Base-by-base conservation (phyloP, 225 moss, liverwort and hornwort species). In the Takakia lepidozioides region DNA sequence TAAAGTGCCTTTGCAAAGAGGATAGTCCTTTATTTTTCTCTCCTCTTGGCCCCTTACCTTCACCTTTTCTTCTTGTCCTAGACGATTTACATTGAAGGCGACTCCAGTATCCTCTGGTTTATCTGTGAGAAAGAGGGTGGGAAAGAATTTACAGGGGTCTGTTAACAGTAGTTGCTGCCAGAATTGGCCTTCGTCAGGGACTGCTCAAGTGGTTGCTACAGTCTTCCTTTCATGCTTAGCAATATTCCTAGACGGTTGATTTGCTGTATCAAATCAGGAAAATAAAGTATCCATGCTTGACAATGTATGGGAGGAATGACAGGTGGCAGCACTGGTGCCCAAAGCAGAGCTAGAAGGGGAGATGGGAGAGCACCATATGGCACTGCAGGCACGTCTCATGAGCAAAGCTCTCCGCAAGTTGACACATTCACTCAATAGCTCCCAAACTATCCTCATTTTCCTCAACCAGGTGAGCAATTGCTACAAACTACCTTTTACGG, bases 241-340 rank as follows among this genome's bases (percentile, higher is more conserved):
- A 32, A 7, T 32, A 32, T 32, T 32, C 7, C 10, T 22, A 2
- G 10, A 43, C 16, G 19, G 10, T 18, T 15, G 16, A 19, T 17
- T 8, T 43, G n/a, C 43, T 25, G 45, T 21, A 7, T 19, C n/a
- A 25, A 23, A 2, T 41, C 13, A 18, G 2, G 14, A 25, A 13
- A 9, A 4, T 11, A 18, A 10, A 5, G 3, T 16, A 10, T 18
- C 2, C 5, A 10, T 17, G 19, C 19, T 10, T 11, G 8, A 55
- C 5, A 16, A 19, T 11, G 25, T 15, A 1, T 40, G 27, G 32
- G 7, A 13, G 27, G 25, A 37, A 9, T 50, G 53, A 24, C 78
- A 88, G 84, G 88, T 88, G 58, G 88, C 88, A 64, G 88, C 88
- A 38, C 66, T 88, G 51, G 84, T 84, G 49, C 88, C 88, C 29